A percentile compares a stretch with the other conserved stretches of the same genome.
phyloP scores from a whole-genome alignment of 768 basidiomycete genomes.

The Tulasnella sp. region DNA sequence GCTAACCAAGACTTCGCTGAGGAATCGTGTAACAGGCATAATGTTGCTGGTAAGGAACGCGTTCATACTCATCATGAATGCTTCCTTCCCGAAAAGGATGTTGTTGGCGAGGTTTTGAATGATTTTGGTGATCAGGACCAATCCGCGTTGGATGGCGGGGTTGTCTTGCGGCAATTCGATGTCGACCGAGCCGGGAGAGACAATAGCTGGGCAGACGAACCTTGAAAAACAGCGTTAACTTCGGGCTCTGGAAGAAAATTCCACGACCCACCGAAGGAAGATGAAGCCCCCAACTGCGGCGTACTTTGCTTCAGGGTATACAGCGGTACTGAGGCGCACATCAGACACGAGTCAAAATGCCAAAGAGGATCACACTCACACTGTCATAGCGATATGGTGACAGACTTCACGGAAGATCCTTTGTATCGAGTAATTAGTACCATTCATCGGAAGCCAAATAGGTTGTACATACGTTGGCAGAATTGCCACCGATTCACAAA shows the following conservation, averaged over 20 bases:
- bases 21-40: conserved; percentile 61
- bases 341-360: conserved; percentile 21
- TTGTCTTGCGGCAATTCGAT: conserved; percentile 61
- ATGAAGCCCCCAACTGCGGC: conserved; percentile 84
- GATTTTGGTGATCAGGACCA: conserved; percentile 83
- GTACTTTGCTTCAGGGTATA: conserved; percentile 75
- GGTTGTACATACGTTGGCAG: conserved; percentile 61
- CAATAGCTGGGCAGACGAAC: conserved; percentile 87
- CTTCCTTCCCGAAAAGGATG: conserved; percentile 85
- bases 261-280: conserved; percentile 60
- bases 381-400: conserved; percentile 65
- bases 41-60: conserved; percentile 65
- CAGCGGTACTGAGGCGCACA: conserved; percentile 39
- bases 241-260: not conserved
- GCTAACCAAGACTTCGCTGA: conserved; percentile 66
- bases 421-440: conserved; percentile 22
- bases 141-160: conserved; percentile 56
- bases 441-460: not conserved
- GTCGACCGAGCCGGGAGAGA: conserved; percentile 77
- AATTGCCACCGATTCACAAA: conserved; percentile 58
- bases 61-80: conserved; percentile 75
- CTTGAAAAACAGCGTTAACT: conserved; percentile 34
- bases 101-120: conserved; percentile 93
- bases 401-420: conserved; percentile 86
- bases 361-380: conserved; percentile 44